phyloP scores from a whole-genome alignment of 2,329 filamentous ascomycete species.

The Periconia digitata region DNA sequence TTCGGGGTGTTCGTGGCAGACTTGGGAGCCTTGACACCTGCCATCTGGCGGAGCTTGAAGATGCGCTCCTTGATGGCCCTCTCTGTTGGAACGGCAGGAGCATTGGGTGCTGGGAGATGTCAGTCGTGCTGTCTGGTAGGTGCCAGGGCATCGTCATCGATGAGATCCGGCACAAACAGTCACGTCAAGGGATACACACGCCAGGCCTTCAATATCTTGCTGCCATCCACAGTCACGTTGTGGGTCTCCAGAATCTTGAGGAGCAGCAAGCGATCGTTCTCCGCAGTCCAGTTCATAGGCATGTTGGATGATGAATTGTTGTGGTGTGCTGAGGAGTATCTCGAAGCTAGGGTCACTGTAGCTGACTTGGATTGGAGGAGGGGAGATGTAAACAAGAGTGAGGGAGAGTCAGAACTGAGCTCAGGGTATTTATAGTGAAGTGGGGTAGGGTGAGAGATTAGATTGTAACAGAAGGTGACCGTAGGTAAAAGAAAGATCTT shows the following conservation, averaged over 20 bases:
- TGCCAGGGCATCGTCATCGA: no score
- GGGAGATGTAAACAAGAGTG: no score
- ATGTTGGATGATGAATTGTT: no score
- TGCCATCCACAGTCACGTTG: conserved; percentile 12
- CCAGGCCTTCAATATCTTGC: conserved; percentile 18
- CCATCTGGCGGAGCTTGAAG: conserved; percentile 12
- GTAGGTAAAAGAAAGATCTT: no score
- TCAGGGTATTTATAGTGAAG: no score
- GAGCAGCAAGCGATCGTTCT: conserved; percentile 21
- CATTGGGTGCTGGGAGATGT: conserved; percentile 9
- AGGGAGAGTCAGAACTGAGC: no score
- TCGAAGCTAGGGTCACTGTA: no score
- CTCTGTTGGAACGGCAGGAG: conserved; percentile 8
- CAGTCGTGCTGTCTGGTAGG: no score
- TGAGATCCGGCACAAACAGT: neutral
- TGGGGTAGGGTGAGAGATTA: no score
- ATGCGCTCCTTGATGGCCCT: conserved; percentile 21
- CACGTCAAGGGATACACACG: conserved; percentile 16
- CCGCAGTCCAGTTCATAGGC: conserved; percentile 18
- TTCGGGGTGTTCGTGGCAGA: neutral
- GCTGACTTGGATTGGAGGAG: no score
- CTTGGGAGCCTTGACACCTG: conserved; percentile 1
- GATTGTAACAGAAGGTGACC: no score
- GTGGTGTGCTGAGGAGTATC: no score
- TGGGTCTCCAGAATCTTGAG: conserved; percentile 22